phyloP scores from a whole-genome alignment of 2,329 filamentous ascomycete genomes.

The Claviceps sp. region DNA sequence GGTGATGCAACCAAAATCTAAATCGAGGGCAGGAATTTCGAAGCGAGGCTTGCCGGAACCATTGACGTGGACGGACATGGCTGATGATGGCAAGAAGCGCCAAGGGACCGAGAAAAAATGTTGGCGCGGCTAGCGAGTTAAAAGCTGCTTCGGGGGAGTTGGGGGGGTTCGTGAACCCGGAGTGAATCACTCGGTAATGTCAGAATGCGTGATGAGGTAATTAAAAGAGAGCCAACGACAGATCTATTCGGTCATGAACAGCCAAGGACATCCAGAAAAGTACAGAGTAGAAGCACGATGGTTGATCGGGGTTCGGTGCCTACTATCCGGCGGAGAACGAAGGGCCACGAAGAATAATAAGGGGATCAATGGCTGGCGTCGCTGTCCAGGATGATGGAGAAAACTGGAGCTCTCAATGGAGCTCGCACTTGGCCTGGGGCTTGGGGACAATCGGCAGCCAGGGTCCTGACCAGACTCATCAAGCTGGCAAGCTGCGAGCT shows the following conservation, averaged over 20 bases:
- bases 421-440: background rate
- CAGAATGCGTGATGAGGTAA: background rate
- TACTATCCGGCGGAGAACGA: background rate
- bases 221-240: background rate
- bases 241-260: background rate
- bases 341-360: constrained; percentile 1
- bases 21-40: constrained; percentile 43
- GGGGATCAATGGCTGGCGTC: constrained; percentile 3
- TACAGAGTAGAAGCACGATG: background rate
- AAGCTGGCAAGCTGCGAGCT: background rate
- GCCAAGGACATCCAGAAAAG: background rate
- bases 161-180: background rate
- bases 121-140: background rate
- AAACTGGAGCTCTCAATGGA: constrained; percentile 8
- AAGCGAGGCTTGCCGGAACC: constrained; percentile 26
- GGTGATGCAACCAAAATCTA: constrained; percentile 45
- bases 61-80: constrained; percentile 21
- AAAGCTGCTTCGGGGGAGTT: background rate
- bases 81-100: background rate
- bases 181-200: background rate
- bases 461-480: background rate
- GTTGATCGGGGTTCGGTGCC: background rate
- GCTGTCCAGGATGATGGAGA: constrained; percentile 4
- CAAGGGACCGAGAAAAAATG: background rate
- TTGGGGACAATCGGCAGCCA: background rate